Evolutionary conservation across 2,329 filamentous ascomycete species (phyloP), one percentile per base, ranked within the genome.

Genomic region (Hyphodiscus sp.): DNA sequence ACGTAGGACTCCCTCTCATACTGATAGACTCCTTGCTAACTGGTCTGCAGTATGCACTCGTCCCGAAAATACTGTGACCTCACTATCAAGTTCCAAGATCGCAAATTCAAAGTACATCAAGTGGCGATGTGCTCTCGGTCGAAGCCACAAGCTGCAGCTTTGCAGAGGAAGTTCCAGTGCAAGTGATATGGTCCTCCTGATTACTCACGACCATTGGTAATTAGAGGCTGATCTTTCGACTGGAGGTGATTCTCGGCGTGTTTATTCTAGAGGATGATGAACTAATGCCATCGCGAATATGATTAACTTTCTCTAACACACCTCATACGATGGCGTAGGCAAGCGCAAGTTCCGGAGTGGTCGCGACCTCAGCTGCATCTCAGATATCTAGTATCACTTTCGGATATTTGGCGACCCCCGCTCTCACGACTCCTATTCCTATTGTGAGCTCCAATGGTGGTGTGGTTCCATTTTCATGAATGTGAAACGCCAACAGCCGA

Each of bases 61-160:
- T 52, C 58, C 16, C 49, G 53, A 2, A 51, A 53, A 33, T 63
- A 60, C 42, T 54, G 53, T 15, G 58, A 64, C 26, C 18, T 63
- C 16, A 51, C 49, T 8, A 57, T 65, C 23, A 49, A 47, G 26
- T 61, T 56, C 41, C 42, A 59, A 26, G 57, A 47, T 3, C 46
- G 41, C 11, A 44, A 49, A 2, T 63, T 53, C 47, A 57, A 58
- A 16, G 60, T 60, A 19, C 63, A 63, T 50, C 45, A 51, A 29
- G 53, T 50, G n/a, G 52, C 63, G 11, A 44, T 63, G 18, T 62
- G 60, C 41, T 20, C 50, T 9, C 59, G 58, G 49, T 61, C 59
- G 11, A 59, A 56, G 41, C 51, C 50, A 4, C 41, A 61, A 33
- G 54, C 55, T 20, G 60, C 54, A 7, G 53, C 52, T n/a, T 30